Conservation (phyloP, 805 yeast genomes). For the Pichia pseudocactophila region DNA sequence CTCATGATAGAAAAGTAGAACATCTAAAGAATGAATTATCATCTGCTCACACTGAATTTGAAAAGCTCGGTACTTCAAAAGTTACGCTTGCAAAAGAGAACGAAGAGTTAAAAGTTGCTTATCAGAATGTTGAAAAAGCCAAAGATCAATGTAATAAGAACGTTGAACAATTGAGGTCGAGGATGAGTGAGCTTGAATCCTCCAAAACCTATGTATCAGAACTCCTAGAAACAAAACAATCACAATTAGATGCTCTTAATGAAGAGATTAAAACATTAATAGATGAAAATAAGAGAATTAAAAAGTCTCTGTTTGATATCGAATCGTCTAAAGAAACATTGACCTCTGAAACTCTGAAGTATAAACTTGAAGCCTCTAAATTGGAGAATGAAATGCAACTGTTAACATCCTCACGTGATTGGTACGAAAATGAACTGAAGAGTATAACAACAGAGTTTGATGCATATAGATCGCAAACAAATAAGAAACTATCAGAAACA, state of each 20-base stretch:
- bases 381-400: constrained; percentile 25
- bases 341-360: constrained; percentile 19
- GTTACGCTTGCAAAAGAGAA: constrained; percentile 16
- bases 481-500: constrained; percentile 25
- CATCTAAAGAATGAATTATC: constrained; percentile 25
- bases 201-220: constrained; percentile 29
- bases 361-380: constrained; percentile 21
- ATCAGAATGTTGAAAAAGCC: background rate
- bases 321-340: constrained; percentile 26
- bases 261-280: constrained; percentile 36
- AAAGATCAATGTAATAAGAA: constrained; percentile 7
- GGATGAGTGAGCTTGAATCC: constrained; percentile 14
- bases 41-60: constrained; percentile 18
- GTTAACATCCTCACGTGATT: constrained; percentile 24
- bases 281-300: constrained; percentile 33
- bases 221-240: constrained; percentile 29
- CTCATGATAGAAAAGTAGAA: constrained; percentile 26
- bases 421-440: constrained; percentile 30
- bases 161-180: constrained; percentile 10
- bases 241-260: constrained; percentile 26
- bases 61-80: constrained; percentile 17
- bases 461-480: constrained; percentile 20
- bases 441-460: constrained; percentile 22
- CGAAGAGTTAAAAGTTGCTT: constrained; percentile 10
- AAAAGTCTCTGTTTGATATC: constrained; percentile 32